phyloP scores from a whole-genome alignment of 2,329 filamentous ascomycete species.

The Exophiala lecanii-corni region DNA sequence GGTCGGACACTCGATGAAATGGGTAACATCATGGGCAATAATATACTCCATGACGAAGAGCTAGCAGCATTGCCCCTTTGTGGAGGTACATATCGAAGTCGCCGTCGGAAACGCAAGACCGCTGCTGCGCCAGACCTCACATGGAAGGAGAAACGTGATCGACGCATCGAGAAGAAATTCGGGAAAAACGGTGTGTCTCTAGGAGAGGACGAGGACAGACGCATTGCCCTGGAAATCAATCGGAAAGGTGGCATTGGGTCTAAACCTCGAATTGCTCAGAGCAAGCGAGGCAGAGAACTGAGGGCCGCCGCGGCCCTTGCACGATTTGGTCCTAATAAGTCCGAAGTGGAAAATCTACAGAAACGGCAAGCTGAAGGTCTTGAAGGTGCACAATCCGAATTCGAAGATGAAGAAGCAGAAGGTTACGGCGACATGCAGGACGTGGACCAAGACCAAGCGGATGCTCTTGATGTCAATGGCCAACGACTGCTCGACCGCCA shows the following conservation, averaged over 20 bases:
- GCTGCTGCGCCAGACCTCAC: conserved; percentile 48
- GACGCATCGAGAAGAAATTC: conserved; percentile 70
- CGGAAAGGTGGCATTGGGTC: conserved; percentile 54
- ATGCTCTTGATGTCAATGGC: conserved; percentile 62
- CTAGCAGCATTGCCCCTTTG: conserved; percentile 67
- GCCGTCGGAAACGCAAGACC: conserved; percentile 51
- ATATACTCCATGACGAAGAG: conserved; percentile 48
- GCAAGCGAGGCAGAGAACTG: conserved; percentile 68
- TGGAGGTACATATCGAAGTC: conserved; percentile 67
- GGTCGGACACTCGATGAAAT: conserved; percentile 59
- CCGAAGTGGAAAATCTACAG: conserved; percentile 28
- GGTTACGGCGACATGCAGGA: conserved; percentile 33
- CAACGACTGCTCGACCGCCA: conserved; percentile 60
- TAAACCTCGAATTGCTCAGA: conserved; percentile 70
- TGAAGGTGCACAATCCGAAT: conserved; percentile 33
- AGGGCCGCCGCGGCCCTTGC: conserved; percentile 72
- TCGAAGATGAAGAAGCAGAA: conserved; percentile 34
- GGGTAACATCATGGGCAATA: conserved; percentile 53
- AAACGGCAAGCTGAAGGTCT: conserved; percentile 4
- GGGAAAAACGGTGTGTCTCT: conserved; percentile 64
- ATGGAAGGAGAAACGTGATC: conserved; percentile 69
- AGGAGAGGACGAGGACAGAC: conserved; percentile 63
- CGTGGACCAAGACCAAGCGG: conserved; percentile 41
- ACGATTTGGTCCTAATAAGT: conserved; percentile 54
- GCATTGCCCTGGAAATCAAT: conserved; percentile 60